Evolutionary conservation across 2,329 filamentous ascomycete species (phyloP).

Genomic region (Epichloe hybrida): DNA sequence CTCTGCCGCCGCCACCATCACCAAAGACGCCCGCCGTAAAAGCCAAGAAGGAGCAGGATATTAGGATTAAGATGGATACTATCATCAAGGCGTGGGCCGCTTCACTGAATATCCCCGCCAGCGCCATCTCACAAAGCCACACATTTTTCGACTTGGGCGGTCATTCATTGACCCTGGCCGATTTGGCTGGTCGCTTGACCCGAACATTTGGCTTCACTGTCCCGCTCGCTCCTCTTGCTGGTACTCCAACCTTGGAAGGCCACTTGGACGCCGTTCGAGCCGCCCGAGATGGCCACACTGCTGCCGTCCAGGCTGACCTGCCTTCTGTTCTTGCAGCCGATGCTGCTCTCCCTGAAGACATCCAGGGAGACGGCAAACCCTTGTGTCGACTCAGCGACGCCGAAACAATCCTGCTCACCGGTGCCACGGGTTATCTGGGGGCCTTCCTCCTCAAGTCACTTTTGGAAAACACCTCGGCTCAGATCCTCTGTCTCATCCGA

Average conservation of each 20-base stretch:
- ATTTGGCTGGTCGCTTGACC: conserved; percentile 57
- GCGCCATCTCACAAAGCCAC: conserved; percentile 52
- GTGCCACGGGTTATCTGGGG: conserved; percentile 63
- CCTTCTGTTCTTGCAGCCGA: conserved; percentile 56
- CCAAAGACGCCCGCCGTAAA: conserved; percentile 29
- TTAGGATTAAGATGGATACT: conserved; percentile 51
- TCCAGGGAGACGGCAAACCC: conserved; percentile 38
- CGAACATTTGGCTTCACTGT: conserved; percentile 61
- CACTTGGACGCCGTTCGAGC: conserved; percentile 59
- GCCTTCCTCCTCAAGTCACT: conserved; percentile 60
- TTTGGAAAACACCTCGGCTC: conserved; percentile 52
- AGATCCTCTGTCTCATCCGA: conserved; percentile 60
- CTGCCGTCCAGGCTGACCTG: conserved; percentile 61
- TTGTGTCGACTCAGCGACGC: conserved; percentile 50
- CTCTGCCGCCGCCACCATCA: conserved; percentile 50
- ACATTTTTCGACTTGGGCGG: conserved; percentile 74
- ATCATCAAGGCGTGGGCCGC: conserved; percentile 62
- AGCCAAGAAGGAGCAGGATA: conserved; percentile 37
- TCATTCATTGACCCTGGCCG: conserved; percentile 65
- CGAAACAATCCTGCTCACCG: conserved; percentile 57
- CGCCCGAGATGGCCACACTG: conserved; percentile 58
- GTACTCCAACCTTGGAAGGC: conserved; percentile 56
- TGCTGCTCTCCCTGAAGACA: conserved; percentile 54
- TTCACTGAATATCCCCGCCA: conserved; percentile 50
- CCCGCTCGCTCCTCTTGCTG: conserved; percentile 56